Conservation (phyloP, 2,329 filamentous ascomycete species). For the Botryotinia narcissicola region DNA sequence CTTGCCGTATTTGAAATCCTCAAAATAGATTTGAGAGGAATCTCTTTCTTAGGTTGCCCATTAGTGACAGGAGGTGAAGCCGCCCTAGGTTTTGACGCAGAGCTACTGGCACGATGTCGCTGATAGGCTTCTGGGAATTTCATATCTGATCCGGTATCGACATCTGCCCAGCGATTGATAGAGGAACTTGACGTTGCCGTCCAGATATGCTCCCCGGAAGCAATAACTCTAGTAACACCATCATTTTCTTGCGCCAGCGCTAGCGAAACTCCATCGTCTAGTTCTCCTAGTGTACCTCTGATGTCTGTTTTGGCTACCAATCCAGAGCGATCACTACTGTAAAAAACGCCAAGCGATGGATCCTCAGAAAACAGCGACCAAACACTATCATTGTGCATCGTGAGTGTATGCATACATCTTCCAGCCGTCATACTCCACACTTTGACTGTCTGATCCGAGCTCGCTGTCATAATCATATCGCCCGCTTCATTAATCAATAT, state of each 20-base stretch:
- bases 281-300: conserved; percentile 64
- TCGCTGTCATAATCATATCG: conserved; percentile 89
- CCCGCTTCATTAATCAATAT: conserved; percentile 86
- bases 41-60: conserved; percentile 55
- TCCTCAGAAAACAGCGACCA: conserved; percentile 94
- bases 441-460: conserved; percentile 95
- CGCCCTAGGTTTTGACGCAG: conserved; percentile 42
- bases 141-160: conserved; percentile 74
- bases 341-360: conserved; percentile 83
- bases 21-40: conserved; percentile 75
- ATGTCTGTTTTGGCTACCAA: conserved; percentile 96
- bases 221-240: conserved; percentile 67
- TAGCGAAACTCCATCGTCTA: conserved; percentile 85
- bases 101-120: conserved; percentile 49
- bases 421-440: conserved; percentile 96
- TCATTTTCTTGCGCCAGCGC: conserved; percentile 92
- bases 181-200: conserved; percentile 71
- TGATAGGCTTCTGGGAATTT: conserved; percentile 56
- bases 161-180: conserved; percentile 73
- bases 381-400: conserved; percentile 98
- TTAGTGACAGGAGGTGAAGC: conserved; percentile 40
- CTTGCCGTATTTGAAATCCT: conserved; percentile 80
- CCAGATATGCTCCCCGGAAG: conserved; percentile 57
- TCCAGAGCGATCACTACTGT: conserved; percentile 89
- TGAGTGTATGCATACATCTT: conserved; percentile 94